A percentile compares a stretch with the other conserved stretches of the same genome.
Conservation (phyloP, 352 stramenopile species). For the Pythium utonaiense region DNA sequence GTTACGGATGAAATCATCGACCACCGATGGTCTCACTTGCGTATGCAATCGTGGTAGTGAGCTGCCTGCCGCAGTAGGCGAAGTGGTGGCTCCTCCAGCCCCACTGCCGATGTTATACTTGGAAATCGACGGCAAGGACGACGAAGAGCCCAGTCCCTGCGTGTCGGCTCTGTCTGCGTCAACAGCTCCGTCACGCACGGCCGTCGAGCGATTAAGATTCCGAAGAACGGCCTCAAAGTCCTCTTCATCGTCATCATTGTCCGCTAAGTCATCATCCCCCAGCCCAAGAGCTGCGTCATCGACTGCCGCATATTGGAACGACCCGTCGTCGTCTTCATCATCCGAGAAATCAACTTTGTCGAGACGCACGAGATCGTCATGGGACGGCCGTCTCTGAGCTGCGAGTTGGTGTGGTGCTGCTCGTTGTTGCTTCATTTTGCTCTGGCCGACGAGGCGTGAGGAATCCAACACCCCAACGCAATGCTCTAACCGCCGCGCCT, state of each 20-base stretch:
- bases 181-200: constrained; percentile 15
- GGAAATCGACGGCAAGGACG: constrained; percentile 23
- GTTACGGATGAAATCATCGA: constrained; percentile 95
- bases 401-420: constrained; percentile 23
- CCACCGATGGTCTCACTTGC: constrained; percentile 79
- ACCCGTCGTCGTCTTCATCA: constrained; percentile 83
- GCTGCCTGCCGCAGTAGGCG: neutral
- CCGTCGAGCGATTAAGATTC: constrained; percentile 67
- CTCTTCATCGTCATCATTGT: constrained; percentile 84
- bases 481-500: neutral
- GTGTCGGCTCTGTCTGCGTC: neutral
- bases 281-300: constrained; percentile 47
- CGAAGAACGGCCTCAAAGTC: constrained; percentile 82
- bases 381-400: constrained; percentile 25
- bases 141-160: constrained; percentile 6
- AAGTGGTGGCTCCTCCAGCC: neutral
- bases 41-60: constrained; percentile 42
- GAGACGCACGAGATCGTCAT: constrained; percentile 82
- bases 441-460: neutral
- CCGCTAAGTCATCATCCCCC: constrained; percentile 60
- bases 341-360: constrained; percentile 85
- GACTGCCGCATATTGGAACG: constrained; percentile 79
- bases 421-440: constrained; percentile 24
- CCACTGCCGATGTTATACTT: constrained; percentile 7
- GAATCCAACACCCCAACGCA: neutral